Evolutionary conservation across 1,284 basidiomycete genomes (phyloP).

Genomic region (Rhodotorula sp.): DNA sequence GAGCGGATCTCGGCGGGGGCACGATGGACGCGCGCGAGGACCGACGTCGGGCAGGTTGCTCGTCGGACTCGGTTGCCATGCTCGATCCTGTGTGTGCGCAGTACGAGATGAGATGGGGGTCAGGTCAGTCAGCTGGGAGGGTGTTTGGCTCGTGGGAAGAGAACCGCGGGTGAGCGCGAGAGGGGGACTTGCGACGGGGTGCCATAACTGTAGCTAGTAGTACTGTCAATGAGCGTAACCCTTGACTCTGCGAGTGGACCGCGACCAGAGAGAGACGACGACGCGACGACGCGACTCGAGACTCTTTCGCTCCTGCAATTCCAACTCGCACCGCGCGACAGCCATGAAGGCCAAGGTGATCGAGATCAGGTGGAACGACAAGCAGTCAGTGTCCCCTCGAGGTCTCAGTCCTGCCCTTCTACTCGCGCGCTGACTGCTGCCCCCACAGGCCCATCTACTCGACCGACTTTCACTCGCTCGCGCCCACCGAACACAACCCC

Average conservation of each 20-base stretch:
- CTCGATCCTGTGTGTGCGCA: slow-evolving; percentile 11
- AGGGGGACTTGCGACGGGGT: slow-evolving; percentile 10
- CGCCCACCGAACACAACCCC: slow-evolving; percentile 51
- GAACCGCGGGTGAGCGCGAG: too few species aligned
- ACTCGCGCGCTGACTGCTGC: too few species aligned
- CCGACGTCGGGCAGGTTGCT: slow-evolving; percentile 6
- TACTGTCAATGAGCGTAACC: too few species aligned
- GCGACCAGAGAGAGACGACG: too few species aligned
- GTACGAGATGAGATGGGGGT: neutral
- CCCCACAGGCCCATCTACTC: slow-evolving; percentile 73
- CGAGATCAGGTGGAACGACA: slow-evolving; percentile 91
- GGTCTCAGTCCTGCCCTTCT: slow-evolving; percentile 46
- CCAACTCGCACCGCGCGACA: neutral
- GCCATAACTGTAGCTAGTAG: neutral
- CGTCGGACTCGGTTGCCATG: neutral
- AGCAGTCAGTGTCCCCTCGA: slow-evolving; percentile 54
- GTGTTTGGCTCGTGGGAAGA: neutral
- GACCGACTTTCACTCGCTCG: slow-evolving; percentile 81
- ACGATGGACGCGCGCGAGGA: slow-evolving; percentile 48
- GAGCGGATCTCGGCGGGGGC: neutral
- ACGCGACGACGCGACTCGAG: neutral
- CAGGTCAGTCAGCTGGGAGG: neutral
- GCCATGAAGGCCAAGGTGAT: slow-evolving; percentile 50
- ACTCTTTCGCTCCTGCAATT: neutral
- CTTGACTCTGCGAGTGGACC: too few species aligned